Conservation (phyloP, 1,284 basidiomycete species). For the Trametes pubescens region DNA sequence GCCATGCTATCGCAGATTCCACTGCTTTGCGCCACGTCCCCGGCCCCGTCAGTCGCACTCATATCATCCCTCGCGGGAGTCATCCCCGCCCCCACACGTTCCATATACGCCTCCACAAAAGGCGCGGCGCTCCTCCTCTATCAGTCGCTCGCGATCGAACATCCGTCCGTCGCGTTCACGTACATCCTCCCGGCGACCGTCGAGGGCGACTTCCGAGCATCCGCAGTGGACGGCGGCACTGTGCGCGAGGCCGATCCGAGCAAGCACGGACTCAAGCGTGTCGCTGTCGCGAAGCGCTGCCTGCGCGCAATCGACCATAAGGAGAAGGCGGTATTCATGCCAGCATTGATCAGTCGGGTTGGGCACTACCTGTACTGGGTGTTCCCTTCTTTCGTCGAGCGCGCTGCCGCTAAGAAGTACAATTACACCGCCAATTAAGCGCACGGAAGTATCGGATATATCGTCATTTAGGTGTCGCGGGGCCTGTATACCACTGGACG, state of each 20-base stretch:
- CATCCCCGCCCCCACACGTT: slow-evolving; percentile 86
- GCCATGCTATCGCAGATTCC: slow-evolving; percentile 66
- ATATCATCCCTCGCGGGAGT: slow-evolving; percentile 84
- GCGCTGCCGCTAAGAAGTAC: slow-evolving; percentile 68
- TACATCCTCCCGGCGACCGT: slow-evolving; percentile 68
- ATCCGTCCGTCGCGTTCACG: slow-evolving; percentile 69
- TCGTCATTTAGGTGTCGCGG: neutral
- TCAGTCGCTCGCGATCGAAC: slow-evolving; percentile 82
- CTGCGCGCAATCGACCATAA: slow-evolving; percentile 63
- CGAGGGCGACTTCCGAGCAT: slow-evolving; percentile 82
- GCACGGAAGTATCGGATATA: neutral
- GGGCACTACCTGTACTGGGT: slow-evolving; percentile 69
- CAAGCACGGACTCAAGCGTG: slow-evolving; percentile 61
- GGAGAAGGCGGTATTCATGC: slow-evolving; percentile 67
- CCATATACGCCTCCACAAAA: slow-evolving; percentile 89
- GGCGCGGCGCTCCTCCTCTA: slow-evolving; percentile 82
- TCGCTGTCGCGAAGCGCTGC: slow-evolving; percentile 62
- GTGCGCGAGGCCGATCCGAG: slow-evolving; percentile 62
- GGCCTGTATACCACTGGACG: neutral
- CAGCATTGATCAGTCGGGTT: slow-evolving; percentile 42
- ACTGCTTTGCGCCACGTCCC: slow-evolving; percentile 73
- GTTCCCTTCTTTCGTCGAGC: slow-evolving; percentile 63
- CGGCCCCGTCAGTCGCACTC: slow-evolving; percentile 78
- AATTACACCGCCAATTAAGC: slow-evolving; percentile 15
- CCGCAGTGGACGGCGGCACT: slow-evolving; percentile 71